These are phyloP conservation scores for Boechera divaricarpa DNA, from an alignment of 345 rosid species.

Conservation along the genomic window DNA sequence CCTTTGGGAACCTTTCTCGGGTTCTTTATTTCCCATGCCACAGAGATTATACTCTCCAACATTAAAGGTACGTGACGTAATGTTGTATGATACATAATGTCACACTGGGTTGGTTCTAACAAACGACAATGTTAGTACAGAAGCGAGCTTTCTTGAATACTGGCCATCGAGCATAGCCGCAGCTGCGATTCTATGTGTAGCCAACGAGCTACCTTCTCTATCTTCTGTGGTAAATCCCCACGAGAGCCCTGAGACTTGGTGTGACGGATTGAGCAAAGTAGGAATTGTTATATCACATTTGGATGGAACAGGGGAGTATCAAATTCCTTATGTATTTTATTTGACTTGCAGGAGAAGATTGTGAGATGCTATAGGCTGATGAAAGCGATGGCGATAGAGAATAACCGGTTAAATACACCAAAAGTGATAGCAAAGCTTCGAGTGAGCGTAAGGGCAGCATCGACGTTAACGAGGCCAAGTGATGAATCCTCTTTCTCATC, in stretches of 20 bases:
- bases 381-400: conserved; percentile 65
- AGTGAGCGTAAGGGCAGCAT: conserved; percentile 63
- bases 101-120: conserved; percentile 8
- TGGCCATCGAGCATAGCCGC: conserved; percentile 96
- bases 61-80: conserved; percentile 61
- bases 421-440: conserved; percentile 66
- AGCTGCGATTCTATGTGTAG: conserved; percentile 87
- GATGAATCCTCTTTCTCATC: conserved; percentile 42
- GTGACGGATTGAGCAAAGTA: conserved; percentile 93
- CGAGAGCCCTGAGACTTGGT: conserved; percentile 92
- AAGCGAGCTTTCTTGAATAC: conserved; percentile 82
- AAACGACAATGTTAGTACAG: conserved; percentile 47
- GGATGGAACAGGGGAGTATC: not conserved
- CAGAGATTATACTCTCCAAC: conserved; percentile 77
- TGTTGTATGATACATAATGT: not conserved
- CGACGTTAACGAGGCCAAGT: conserved; percentile 55
- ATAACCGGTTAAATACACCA: conserved; percentile 54
- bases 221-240: conserved; percentile 63
- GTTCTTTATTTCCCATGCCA: conserved; percentile 69
- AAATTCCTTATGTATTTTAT: not conserved
- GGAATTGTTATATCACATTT: conserved; percentile 16
- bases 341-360: conserved; percentile 73
- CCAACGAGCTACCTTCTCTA: conserved; percentile 77
- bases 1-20: conserved; percentile 64
- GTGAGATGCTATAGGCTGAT: conserved; percentile 76